Conservation (phyloP, 352 stramenopile species). For the Globisporangium alternatum region DNA sequence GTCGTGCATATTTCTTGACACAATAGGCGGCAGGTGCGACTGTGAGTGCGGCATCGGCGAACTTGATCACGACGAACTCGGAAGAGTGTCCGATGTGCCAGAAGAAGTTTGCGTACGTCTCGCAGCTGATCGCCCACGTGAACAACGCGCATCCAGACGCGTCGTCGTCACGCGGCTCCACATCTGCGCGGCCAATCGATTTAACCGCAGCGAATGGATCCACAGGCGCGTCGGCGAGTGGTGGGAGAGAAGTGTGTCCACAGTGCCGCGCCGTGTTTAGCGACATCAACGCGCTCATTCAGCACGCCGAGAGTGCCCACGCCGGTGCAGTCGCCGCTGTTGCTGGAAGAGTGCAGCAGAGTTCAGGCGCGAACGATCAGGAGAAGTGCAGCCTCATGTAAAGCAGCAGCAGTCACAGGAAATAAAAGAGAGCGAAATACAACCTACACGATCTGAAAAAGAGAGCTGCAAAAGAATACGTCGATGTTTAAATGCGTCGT, state of each 20-base stretch:
- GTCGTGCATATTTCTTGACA: neutral
- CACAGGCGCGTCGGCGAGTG: neutral
- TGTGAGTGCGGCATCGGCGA: slow-evolving; percentile 14
- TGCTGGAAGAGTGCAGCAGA: slow-evolving; percentile 3
- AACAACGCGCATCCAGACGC: slow-evolving; percentile 63
- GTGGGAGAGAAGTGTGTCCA: slow-evolving; percentile 57
- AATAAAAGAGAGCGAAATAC: neutral
- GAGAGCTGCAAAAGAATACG: slow-evolving; percentile 1
- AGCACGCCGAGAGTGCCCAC: slow-evolving; percentile 58
- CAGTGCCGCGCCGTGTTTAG: slow-evolving; percentile 58
- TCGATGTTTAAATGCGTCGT: slow-evolving; percentile 1
- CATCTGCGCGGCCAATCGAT: slow-evolving; percentile 3
- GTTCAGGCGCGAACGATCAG: slow-evolving; percentile 20
- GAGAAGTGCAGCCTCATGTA: slow-evolving; percentile 71
- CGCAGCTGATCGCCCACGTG: slow-evolving; percentile 71
- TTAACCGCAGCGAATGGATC: slow-evolving; percentile 2
- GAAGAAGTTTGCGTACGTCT: slow-evolving; percentile 68
- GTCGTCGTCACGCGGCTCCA: slow-evolving; percentile 4
- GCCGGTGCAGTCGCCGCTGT: slow-evolving; percentile 18
- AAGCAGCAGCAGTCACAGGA: neutral
- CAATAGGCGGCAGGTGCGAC: slow-evolving; percentile 13
- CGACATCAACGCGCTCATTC: slow-evolving; percentile 53
- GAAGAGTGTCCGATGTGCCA: slow-evolving; percentile 75
- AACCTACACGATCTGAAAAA: neutral
- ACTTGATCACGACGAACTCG: slow-evolving; percentile 32